A percentile compares a stretch with the other conserved stretches of the same genome.
These are phyloP conservation scores for Metarhizium guizhouense DNA, from an alignment of 2,329 filamentous ascomycete species.

Conservation along the genomic window DNA sequence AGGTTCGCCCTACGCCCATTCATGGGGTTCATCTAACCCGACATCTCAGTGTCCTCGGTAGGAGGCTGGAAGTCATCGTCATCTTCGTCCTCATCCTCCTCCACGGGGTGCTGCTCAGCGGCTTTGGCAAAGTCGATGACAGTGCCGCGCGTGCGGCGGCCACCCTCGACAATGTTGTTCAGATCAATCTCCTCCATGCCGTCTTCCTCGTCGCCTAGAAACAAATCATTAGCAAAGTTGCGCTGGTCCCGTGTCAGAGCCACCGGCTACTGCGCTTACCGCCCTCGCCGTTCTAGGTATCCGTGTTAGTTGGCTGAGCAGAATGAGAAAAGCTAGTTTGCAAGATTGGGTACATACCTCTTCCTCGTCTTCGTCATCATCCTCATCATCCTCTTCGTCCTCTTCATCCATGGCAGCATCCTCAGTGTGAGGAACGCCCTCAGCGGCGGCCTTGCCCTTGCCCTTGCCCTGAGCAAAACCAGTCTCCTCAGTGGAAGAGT, in stretches of 20 bases:
- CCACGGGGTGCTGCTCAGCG: conserved; percentile 64
- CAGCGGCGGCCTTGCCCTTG: conserved; percentile 59
- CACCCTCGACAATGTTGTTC: conserved; percentile 73
- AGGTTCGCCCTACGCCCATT: not conserved
- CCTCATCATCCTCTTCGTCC: conserved; percentile 65
- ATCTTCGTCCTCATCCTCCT: conserved; percentile 75
- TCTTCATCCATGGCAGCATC: conserved; percentile 59
- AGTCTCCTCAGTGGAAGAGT: conserved; percentile 29
- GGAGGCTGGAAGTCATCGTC: conserved; percentile 61
- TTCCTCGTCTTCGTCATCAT: conserved; percentile 29
- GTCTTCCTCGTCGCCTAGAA: conserved; percentile 56
- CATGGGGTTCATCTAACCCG: conserved; percentile 17
- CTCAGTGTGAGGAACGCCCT: conserved; percentile 44
- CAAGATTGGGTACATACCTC: conserved; percentile 15
- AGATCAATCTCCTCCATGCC: conserved; percentile 87
- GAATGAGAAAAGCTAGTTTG: not conserved
- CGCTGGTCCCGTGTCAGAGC: not conserved
- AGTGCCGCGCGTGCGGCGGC: conserved; percentile 82
- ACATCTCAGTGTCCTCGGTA: conserved; percentile 62
- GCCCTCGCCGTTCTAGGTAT: conserved; percentile 17
- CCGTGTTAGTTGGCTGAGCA: conserved; percentile 14
- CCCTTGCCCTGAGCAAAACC: conserved; percentile 57
- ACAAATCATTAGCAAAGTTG: conserved; percentile 1
- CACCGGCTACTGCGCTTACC: conserved; percentile 15
- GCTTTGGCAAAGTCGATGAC: conserved; percentile 91